Conservation (phyloP, 2,329 filamentous ascomycete genomes). For the Pseudogymnoascus sp. region DNA sequence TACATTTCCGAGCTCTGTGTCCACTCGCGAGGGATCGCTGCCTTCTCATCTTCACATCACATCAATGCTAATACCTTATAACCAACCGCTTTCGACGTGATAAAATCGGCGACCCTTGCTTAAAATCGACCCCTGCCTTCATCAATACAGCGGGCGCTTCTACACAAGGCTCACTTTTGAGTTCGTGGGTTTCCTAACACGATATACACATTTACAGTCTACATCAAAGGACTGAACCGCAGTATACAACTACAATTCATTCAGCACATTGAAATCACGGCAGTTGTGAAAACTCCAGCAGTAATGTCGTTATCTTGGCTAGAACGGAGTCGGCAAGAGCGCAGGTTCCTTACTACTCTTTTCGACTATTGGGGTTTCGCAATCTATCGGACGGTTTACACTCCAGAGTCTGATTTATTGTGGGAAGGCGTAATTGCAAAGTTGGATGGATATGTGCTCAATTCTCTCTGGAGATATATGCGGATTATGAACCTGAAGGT, state of each 20-base stretch:
- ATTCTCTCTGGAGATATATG: background rate
- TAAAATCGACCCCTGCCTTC: background rate
- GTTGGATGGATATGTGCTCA: slow-evolving; percentile 14
- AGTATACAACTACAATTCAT: background rate
- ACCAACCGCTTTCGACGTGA: no score
- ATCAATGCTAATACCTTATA: background rate
- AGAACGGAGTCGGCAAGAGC: background rate
- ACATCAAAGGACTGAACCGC: background rate
- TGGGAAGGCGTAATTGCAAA: slow-evolving; percentile 17
- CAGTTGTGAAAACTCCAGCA: background rate
- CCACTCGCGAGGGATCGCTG: background rate
- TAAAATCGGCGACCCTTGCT: no score
- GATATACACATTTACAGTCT: background rate
- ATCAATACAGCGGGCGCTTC: background rate
- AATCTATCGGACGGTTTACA: slow-evolving; percentile 22
- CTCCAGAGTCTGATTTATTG: slow-evolving; percentile 18
- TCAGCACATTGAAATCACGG: background rate
- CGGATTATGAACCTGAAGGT: background rate
- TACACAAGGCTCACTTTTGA: background rate
- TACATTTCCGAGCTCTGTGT: background rate
- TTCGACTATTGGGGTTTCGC: slow-evolving; percentile 9
- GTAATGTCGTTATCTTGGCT: background rate
- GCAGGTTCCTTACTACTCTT: background rate
- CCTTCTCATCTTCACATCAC: background rate
- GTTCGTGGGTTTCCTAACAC: background rate